phyloP scores from a whole-genome alignment of 2,329 filamentous ascomycete genomes.

The Diaporthe capsici region DNA sequence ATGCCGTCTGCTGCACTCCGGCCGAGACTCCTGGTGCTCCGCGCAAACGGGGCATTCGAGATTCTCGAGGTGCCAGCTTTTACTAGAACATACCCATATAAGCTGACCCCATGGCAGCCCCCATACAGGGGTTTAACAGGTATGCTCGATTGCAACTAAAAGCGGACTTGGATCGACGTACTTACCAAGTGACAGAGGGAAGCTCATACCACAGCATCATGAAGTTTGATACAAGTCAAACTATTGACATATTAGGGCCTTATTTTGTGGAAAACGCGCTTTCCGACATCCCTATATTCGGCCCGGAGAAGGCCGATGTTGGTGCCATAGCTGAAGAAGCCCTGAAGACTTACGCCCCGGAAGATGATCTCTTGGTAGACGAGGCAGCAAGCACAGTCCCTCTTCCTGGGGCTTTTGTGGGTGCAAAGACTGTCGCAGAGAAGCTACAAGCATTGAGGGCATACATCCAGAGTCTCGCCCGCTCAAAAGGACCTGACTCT shows the following conservation, averaged over 20 bases:
- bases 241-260: slow-evolving; percentile 67
- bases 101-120: slow-evolving; percentile 72
- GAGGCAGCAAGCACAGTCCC: slow-evolving; percentile 52
- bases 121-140: slow-evolving; percentile 71
- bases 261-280: slow-evolving; percentile 68
- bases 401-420: slow-evolving; percentile 59
- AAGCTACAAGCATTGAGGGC: slow-evolving; percentile 64
- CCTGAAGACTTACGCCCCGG: slow-evolving; percentile 53
- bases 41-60: slow-evolving; percentile 73
- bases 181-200: slow-evolving; percentile 58
- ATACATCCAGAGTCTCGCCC: slow-evolving; percentile 42
- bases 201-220: slow-evolving; percentile 69
- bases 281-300: slow-evolving; percentile 70
- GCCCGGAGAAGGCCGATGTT: slow-evolving; percentile 62
- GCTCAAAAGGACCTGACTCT: slow-evolving; percentile 38
- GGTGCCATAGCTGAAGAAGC: slow-evolving; percentile 58
- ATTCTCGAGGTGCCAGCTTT: slow-evolving; percentile 73
- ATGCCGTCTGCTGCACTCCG: slow-evolving; percentile 68
- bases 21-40: slow-evolving; percentile 71
- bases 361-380: slow-evolving; percentile 54
- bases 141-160: slow-evolving; percentile 47
- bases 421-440: slow-evolving; percentile 60
- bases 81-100: slow-evolving; percentile 70
- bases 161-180: background rate
- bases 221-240: slow-evolving; percentile 70